These are phyloP conservation scores for Coemansia sp. DNA, from an alignment of 192 early-diverging fungal genomes.

Conservation along the genomic window DNA sequence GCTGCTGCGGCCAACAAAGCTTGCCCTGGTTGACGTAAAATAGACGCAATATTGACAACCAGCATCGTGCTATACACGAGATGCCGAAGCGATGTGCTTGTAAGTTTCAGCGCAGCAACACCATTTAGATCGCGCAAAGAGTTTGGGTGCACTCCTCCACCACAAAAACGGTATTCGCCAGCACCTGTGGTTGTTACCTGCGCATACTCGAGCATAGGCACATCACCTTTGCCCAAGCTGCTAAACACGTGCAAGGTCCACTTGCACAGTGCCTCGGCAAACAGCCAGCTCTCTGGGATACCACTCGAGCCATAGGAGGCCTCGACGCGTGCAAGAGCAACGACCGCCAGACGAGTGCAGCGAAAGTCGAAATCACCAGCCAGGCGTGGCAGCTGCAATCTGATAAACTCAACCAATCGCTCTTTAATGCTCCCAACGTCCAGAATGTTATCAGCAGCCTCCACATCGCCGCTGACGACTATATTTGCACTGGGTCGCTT, in stretches of 20 bases:
- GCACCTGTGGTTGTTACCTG: neutral
- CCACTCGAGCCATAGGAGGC: neutral
- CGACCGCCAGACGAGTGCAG: constrained; percentile 12
- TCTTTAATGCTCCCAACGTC: constrained; percentile 16
- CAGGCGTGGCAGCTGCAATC: neutral
- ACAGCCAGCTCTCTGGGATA: constrained; percentile 15
- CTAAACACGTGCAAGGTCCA: neutral
- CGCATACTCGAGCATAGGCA: neutral
- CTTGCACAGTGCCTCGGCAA: constrained; percentile 7
- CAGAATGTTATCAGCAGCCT: neutral
- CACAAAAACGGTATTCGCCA: neutral
- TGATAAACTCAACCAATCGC: constrained; percentile 10
- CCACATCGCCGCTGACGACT: neutral
- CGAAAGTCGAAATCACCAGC: constrained; percentile 4
- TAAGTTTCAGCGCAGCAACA: too few species aligned
- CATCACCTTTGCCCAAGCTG: neutral
- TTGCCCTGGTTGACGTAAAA: neutral
- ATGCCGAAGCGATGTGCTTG: neutral
- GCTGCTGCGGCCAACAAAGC: neutral
- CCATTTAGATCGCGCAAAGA: too few species aligned
- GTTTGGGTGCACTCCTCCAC: too few species aligned
- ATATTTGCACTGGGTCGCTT: neutral
- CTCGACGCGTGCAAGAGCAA: constrained; percentile 31
- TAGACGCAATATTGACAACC: constrained; percentile 17
- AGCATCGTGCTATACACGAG: constrained; percentile 26